Conservation (phyloP, 2,329 filamentous ascomycete genomes). For the Didymella segeticola region DNA sequence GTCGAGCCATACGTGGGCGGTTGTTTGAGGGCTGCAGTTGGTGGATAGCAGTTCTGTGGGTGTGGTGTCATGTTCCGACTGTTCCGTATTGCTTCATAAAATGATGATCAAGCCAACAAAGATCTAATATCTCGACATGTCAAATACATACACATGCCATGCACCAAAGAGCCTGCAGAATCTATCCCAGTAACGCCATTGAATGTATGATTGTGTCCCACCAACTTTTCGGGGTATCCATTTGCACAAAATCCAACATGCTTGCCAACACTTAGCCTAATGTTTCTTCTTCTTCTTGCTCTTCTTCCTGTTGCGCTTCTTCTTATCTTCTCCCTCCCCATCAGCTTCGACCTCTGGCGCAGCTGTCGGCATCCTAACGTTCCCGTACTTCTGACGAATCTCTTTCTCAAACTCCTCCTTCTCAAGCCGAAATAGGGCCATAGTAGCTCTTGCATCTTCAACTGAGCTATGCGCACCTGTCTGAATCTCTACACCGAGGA, state of each 20-base stretch:
- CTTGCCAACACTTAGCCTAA: neutral
- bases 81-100: neutral
- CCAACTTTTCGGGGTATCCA: constrained; percentile 15
- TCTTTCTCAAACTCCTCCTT: constrained; percentile 88
- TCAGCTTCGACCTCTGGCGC: constrained; percentile 29
- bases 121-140: neutral
- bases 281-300: constrained; percentile 47
- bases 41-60: neutral
- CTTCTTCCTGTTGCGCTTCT: constrained; percentile 47
- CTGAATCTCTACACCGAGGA: constrained; percentile 67
- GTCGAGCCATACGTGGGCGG: constrained; percentile 27
- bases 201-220: neutral
- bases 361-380: constrained; percentile 32
- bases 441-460: constrained; percentile 85
- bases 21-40: constrained; percentile 18
- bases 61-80: neutral
- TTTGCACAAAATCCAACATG: constrained; percentile 1
- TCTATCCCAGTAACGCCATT: constrained; percentile 8
- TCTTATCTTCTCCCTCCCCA: constrained; percentile 36
- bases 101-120: neutral
- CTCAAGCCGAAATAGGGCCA: constrained; percentile 83
- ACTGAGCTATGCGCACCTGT: constrained; percentile 66
- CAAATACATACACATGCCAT: neutral
- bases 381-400: constrained; percentile 68
- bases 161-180: neutral